A percentile compares a stretch with the other conserved stretches of the same genome.
Conservation (phyloP, 2,329 filamentous ascomycete species). For the Verruconis gallopava region DNA sequence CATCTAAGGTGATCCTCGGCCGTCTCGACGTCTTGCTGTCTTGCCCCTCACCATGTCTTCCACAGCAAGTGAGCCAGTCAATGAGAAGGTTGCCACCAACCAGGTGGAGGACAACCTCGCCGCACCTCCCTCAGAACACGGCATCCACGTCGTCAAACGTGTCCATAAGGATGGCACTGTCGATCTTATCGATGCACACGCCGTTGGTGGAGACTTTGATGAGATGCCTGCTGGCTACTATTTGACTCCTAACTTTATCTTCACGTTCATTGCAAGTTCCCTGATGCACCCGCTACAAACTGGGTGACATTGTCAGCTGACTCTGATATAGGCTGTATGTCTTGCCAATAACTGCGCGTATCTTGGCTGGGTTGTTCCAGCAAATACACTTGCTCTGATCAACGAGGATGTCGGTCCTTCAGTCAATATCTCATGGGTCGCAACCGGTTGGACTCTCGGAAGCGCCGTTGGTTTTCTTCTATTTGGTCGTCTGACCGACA, state of each 20-base stretch:
- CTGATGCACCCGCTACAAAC: background rate
- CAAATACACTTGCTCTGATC: constrained; percentile 17
- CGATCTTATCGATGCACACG: constrained; percentile 30
- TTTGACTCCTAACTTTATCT: constrained; percentile 9
- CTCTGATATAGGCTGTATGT: constrained; percentile 18
- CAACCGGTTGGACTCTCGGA: constrained; percentile 26
- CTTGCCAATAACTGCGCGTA: constrained; percentile 18
- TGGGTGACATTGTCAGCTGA: too few species aligned
- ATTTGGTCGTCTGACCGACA: constrained; percentile 30
- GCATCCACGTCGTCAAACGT: constrained; percentile 17
- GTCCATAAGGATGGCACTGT: constrained; percentile 30
- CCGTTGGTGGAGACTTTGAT: constrained; percentile 29
- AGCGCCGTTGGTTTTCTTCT: constrained; percentile 29
- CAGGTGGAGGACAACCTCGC: background rate
- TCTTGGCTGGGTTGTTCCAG: constrained; percentile 19
- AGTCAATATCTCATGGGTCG: constrained; percentile 18
- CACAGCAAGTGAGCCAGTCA: background rate
- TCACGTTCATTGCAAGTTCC: constrained; percentile 8
- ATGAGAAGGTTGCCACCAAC: background rate
- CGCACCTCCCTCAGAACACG: constrained; percentile 8
- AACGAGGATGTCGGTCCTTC: constrained; percentile 10
- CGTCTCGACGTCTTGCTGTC: too few species aligned
- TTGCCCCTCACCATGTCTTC: background rate
- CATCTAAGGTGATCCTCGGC: too few species aligned
- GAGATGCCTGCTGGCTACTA: constrained; percentile 19